Conservation (phyloP, 225 moss, liverwort and hornwort species). For the Polytrichum commune region DNA sequence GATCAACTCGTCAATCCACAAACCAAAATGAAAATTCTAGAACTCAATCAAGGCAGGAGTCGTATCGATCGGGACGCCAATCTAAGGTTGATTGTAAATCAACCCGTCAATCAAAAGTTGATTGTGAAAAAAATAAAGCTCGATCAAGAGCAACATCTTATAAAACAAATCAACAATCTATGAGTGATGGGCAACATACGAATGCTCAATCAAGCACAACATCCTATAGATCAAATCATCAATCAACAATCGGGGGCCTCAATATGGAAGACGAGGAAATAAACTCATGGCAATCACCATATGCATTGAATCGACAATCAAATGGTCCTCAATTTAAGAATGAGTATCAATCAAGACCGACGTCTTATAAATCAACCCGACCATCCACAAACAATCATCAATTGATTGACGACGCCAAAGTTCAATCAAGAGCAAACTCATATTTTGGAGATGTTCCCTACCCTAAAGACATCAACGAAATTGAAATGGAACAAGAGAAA, state of each 20-base stretch:
- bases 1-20: not conserved
- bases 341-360: not conserved
- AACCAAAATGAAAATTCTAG: not conserved
- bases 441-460: too few relatives aligned
- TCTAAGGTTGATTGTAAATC: too few relatives aligned
- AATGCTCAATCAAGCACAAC: too few relatives aligned
- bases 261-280: too few relatives aligned
- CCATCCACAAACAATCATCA: not conserved
- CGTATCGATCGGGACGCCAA: too few relatives aligned
- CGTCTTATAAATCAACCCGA: not conserved
- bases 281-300: not conserved
- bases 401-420: too few relatives aligned
- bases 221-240: too few relatives aligned
- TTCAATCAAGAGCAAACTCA: too few relatives aligned
- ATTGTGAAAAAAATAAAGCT: not conserved
- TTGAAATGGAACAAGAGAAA: not conserved
- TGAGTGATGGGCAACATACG: not conserved
- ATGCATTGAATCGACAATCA: not conserved
- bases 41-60: conserved; percentile 11
- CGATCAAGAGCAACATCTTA: not conserved
- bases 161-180: not conserved
- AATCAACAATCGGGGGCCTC: too few relatives aligned
- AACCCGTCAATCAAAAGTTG: too few relatives aligned
- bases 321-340: not conserved
- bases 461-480: not conserved